Base-by-base conservation (phyloP, 139 green algal species). In the Chlamydomonas incerta region DNA sequence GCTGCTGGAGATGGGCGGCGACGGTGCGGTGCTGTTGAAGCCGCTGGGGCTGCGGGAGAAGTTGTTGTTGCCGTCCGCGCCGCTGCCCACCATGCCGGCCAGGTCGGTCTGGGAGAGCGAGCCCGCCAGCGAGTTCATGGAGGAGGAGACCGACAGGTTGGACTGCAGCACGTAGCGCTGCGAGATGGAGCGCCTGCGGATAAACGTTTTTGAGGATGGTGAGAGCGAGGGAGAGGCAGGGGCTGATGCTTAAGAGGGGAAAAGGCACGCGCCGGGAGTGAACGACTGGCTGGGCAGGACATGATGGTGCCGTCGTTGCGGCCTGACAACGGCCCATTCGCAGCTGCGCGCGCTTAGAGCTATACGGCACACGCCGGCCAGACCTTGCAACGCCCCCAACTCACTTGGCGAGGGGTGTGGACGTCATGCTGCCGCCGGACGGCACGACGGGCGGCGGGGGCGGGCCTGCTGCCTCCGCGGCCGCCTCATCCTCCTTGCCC, bases 401-500 rank as follows among this genome's bases (percentile, higher is more conserved):
- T 86, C 47, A 86, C 80, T 86, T 86, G 50, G 11, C 10, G 0
- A 60, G 0, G 1, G 80, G 68, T 0, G 34, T 37, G 1, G 80
- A 47, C 0, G 26, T 62, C 34, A 85, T 34, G 66, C 34, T 77
- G 17, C 34, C 52, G 0, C 11, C 68, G 26, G 68, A 41, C 21
- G 55, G 55, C 18, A 55, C 46, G 3, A 73, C 80, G 1, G 88
- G 88, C 28, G 88, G 88, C 21, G 88, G 83, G 55, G 83, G 63
- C 8, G 74, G 65, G 0, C 71, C 73, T 41, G 88, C 66, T 8
- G 88, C 73, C 41, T 91, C 79, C 28, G n/a, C 26, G 2, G 60
- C 68, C 28, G 84, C 84, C 57, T 91, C 88, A 0, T 87, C 79
- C 68, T 91, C 88, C 73, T 91, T 91, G 15, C 88, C 88, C 15